These are phyloP conservation scores for Poronia punctata DNA, from an alignment of 495 filamentous ascomycete genomes.

Conservation along the genomic window DNA sequence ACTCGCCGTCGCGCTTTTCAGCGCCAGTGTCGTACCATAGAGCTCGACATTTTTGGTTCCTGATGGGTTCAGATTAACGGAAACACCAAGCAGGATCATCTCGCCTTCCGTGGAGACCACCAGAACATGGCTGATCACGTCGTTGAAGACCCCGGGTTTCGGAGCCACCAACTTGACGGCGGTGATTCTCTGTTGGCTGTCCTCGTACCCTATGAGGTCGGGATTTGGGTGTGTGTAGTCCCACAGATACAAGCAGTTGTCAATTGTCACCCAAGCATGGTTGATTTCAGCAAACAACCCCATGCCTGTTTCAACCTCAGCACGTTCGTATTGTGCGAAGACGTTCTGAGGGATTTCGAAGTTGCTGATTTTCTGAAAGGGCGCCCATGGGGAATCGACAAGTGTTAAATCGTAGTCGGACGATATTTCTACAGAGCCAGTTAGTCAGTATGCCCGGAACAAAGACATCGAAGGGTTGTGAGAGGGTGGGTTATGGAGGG, in stretches of 20 bases:
- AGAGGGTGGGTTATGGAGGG: conserved; percentile 11
- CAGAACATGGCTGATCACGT: conserved; percentile 73
- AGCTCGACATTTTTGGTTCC: conserved; percentile 65
- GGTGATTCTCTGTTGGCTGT: conserved; percentile 76
- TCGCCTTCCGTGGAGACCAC: conserved; percentile 81
- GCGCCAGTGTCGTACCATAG: conserved; percentile 67
- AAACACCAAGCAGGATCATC: conserved; percentile 74
- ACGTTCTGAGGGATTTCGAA: conserved; percentile 84
- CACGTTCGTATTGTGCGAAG: conserved; percentile 81
- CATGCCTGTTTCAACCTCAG: conserved; percentile 78
- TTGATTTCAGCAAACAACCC: conserved; percentile 88
- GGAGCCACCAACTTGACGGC: conserved; percentile 77
- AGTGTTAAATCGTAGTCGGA: conserved; percentile 78
- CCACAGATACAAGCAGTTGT: conserved; percentile 95
- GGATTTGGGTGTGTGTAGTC: conserved; percentile 87
- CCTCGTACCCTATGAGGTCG: conserved; percentile 87
- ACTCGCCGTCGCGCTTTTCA: conserved; percentile 61
- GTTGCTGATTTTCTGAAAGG: conserved; percentile 74
- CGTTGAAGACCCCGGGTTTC: conserved; percentile 74
- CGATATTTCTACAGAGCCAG: conserved; percentile 60
- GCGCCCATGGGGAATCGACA: conserved; percentile 65
- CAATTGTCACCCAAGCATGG: conserved; percentile 92
- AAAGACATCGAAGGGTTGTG: neutral
- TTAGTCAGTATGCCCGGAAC: neutral
- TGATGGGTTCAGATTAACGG: conserved; percentile 48